Percentiles rank a stretch among this genome's conserved stretches.
These are phyloP conservation scores for Durio zibethinus DNA, from an alignment of 345 rosid species.

Conservation along the genomic window DNA sequence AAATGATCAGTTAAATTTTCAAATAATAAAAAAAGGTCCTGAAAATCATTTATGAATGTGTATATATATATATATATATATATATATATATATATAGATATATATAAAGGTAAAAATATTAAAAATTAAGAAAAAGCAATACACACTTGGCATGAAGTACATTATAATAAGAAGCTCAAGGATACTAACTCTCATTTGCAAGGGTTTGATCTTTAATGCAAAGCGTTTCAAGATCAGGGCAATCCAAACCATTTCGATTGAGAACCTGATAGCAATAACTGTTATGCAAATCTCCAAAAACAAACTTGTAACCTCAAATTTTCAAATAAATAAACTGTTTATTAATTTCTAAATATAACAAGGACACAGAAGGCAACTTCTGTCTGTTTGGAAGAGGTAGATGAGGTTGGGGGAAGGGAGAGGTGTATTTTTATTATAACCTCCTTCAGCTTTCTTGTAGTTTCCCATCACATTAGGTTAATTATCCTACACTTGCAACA, in stretches of 20 bases:
- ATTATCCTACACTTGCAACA: not conserved
- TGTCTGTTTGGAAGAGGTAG: not conserved
- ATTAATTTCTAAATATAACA: not conserved
- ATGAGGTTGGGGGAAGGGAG: not conserved
- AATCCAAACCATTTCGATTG: constrained; percentile 57
- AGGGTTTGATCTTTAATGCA: constrained; percentile 82
- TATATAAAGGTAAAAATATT: not conserved
- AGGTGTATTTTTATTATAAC: not conserved
- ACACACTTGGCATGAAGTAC: not conserved
- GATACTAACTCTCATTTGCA: constrained; percentile 63
- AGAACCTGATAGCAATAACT: constrained; percentile 54
- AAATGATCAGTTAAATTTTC: not conserved
- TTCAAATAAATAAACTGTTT: not conserved
- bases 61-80: too few relatives aligned
- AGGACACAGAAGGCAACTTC: not conserved
- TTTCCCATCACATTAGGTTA: not conserved
- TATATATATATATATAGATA: too few relatives aligned
- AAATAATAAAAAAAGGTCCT: too few relatives aligned
- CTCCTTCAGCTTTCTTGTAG: not conserved
- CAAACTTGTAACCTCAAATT: not conserved
- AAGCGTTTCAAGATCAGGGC: constrained; percentile 75
- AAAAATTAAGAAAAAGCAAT: not conserved
- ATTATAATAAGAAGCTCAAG: not conserved
- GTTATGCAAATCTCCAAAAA: not conserved
- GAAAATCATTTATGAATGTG: not conserved